Evolutionary conservation across 192 early-diverging fungal species (phyloP).

Genomic region (Linnemannia exigua): DNA sequence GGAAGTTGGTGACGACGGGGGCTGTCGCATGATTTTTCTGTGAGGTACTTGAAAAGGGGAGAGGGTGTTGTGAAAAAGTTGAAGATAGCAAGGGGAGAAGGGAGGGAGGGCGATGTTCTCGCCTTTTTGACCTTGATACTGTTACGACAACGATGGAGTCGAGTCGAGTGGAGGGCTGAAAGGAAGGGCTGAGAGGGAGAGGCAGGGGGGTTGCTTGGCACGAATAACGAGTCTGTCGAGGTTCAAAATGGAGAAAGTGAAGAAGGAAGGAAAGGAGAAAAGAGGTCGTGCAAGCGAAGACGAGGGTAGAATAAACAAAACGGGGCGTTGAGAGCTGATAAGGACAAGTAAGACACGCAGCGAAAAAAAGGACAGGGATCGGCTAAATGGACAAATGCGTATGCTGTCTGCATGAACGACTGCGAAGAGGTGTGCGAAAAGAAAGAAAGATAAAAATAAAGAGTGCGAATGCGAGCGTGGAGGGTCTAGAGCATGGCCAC

Average conservation of each 20-base stretch:
- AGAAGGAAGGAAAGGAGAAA: not conserved
- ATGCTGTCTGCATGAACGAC: not conserved
- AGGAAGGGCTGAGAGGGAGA: no score
- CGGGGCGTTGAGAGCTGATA: not conserved
- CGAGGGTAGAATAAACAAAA: not conserved
- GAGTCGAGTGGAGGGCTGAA: no score
- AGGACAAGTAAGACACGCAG: not conserved
- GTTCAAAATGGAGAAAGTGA: not conserved
- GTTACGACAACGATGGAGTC: slow-evolving; percentile 6
- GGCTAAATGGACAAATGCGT: not conserved
- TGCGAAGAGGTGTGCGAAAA: not conserved
- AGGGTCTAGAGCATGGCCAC: not conserved
- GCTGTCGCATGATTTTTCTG: not conserved
- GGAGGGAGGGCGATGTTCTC: not conserved
- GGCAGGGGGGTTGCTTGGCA: not conserved
- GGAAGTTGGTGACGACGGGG: not conserved
- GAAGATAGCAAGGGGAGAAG: slow-evolving; percentile 14
- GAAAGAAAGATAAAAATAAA: not conserved
- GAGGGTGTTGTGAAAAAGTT: not conserved
- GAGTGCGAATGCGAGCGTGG: not conserved
- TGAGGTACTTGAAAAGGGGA: not conserved
- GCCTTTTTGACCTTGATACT: not conserved
- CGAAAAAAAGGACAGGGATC: not conserved
- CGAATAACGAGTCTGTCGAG: no score
- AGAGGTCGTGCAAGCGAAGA: not conserved